Conservation (phyloP, 345 rosid genomes). For the Euphorbia pulcherrima region DNA sequence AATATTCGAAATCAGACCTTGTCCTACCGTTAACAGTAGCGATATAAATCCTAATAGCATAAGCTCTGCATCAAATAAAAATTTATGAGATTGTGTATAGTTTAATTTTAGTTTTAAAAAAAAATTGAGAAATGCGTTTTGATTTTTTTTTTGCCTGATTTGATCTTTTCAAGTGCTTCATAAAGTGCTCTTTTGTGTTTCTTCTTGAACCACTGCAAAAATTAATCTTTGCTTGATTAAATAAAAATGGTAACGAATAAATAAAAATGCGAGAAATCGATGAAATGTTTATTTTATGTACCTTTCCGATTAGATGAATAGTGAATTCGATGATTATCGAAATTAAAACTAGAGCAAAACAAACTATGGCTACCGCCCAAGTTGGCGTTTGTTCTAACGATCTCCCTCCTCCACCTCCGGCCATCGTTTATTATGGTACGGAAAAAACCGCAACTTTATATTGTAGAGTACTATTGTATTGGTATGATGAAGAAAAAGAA, state of each 20-base stretch:
- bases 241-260: background rate
- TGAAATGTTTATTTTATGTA: background rate
- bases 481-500: background rate
- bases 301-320: constrained; percentile 62
- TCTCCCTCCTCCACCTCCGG: constrained; percentile 39
- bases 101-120: background rate
- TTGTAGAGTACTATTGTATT: background rate
- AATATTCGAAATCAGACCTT: constrained; percentile 42
- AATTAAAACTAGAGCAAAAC: constrained; percentile 46
- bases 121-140: background rate
- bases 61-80: constrained; percentile 46
- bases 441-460: background rate
- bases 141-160: constrained; percentile 19
- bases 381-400: constrained; percentile 62
- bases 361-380: constrained; percentile 67
- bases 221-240: background rate
- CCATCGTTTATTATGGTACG: constrained; percentile 29
- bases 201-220: constrained; percentile 24
- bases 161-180: constrained; percentile 31
- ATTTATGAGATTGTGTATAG: too few species aligned
- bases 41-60: constrained; percentile 89
- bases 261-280: background rate
- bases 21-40: constrained; percentile 62
- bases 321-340: constrained; percentile 49
- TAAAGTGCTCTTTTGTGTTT: constrained; percentile 25